These are phyloP conservation scores for Globisporangium heterothallicum DNA, from an alignment of 352 stramenopile species.

Conservation along the genomic window DNA sequence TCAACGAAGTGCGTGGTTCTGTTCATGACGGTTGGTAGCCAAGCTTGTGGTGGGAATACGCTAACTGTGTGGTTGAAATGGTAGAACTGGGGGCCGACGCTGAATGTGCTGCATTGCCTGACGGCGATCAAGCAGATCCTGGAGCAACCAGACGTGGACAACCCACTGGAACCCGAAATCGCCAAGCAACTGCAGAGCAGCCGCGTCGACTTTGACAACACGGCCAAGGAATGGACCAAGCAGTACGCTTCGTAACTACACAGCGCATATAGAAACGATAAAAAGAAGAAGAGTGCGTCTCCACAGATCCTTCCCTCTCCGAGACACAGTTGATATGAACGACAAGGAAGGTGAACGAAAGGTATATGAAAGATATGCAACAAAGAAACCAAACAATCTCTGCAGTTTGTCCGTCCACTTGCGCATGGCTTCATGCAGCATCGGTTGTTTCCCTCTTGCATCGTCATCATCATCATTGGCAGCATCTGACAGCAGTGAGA, in stretches of 20 bases:
- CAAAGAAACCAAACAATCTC: too few relatives aligned
- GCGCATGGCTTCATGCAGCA: too few relatives aligned
- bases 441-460: too few relatives aligned
- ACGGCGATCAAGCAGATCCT: constrained; percentile 94
- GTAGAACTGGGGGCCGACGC: constrained; percentile 93
- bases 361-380: too few relatives aligned
- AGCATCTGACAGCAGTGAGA: too few relatives aligned
- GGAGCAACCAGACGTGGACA: constrained; percentile 92
- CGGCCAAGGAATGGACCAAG: constrained; percentile 90
- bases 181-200: constrained; percentile 92
- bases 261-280: background rate
- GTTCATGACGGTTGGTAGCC: background rate
- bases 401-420: too few relatives aligned
- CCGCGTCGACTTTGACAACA: constrained; percentile 91
- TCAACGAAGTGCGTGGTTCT: constrained; percentile 63
- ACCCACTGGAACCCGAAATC: constrained; percentile 95
- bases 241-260: constrained; percentile 78
- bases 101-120: constrained; percentile 92
- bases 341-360: too few relatives aligned
- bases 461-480: too few relatives aligned
- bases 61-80: constrained; percentile 13
- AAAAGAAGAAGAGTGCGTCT: background rate
- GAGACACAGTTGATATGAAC: too few relatives aligned
- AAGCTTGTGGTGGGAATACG: background rate
- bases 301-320: too few relatives aligned